Conservation (phyloP, 768 basidiomycete genomes). For the Royoungia palumana region DNA sequence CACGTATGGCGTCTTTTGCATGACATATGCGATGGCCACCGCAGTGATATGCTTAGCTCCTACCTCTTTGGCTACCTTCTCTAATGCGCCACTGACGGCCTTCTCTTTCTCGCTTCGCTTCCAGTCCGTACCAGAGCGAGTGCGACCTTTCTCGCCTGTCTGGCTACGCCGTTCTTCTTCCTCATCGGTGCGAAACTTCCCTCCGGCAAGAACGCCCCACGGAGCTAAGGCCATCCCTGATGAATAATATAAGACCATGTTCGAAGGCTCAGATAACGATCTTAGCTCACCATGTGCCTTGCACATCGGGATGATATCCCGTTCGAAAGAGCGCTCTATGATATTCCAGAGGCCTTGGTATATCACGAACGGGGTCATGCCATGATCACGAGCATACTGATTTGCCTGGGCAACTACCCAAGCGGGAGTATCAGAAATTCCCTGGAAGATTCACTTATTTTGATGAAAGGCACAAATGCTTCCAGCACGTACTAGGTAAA, state of each 20-base stretch:
- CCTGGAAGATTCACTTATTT: constrained; percentile 19
- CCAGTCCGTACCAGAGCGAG: constrained; percentile 22
- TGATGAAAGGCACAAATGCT: no score
- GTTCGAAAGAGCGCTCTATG: constrained; percentile 45
- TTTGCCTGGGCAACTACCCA: constrained; percentile 51
- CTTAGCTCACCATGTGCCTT: constrained; percentile 29
- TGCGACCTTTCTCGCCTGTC: constrained; percentile 40
- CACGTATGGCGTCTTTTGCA: constrained; percentile 46
- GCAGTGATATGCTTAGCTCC: constrained; percentile 33
- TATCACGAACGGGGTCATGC: constrained; percentile 47
- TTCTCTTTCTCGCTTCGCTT: constrained; percentile 33
- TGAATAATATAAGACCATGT: constrained; percentile 15
- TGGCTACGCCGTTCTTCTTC: constrained; percentile 27
- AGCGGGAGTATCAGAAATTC: constrained; percentile 42
- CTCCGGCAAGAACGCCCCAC: constrained; percentile 33
- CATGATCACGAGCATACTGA: constrained; percentile 47
- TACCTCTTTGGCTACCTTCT: constrained; percentile 39
- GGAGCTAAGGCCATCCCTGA: constrained; percentile 31
- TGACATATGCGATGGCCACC: constrained; percentile 44
- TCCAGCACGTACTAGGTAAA: no score
- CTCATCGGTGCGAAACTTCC: constrained; percentile 28
- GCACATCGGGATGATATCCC: constrained; percentile 45
- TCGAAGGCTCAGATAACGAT: not conserved
- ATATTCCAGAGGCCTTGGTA: constrained; percentile 49
- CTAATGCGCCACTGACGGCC: constrained; percentile 34